Evolutionary conservation across 2,329 filamentous ascomycete genomes (phyloP), one percentile per base, ranked within the genome.

Genomic region (Ophiosphaerella korrae): DNA sequence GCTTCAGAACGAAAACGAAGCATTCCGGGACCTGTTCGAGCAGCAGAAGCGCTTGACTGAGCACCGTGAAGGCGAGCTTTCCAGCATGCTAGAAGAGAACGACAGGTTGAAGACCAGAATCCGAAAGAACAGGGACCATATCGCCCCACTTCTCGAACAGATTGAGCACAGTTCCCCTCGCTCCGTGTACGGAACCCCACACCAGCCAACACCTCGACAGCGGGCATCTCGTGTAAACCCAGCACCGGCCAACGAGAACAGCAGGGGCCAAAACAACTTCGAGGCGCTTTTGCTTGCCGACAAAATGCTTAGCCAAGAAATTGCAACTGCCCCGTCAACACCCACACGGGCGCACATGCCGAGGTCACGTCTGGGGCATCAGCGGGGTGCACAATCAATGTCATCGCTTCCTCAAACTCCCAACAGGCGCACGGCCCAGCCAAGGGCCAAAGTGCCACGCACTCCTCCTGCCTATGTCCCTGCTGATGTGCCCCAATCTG

Each of bases 401-500:
- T 95, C 92, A 0, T 94, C 92, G 1, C 78, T 96, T 5, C 91
- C 91, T 7, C 86, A 85, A 5, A 96, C 91, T 2, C 90, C 91
- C 8, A 77, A 78, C 37, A 81, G 84, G 12, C 74, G 61, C 35
- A 55, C 60, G 77, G 86, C 42, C 85, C 87, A 42, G 84, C 82
- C 60, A 77, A 89, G 69, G 74, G 66, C 72, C 33, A 68, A 89
- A 9, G 82, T 87, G 2, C 64, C 84, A 78, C 55, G 85, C 16
- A 76, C 74, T 32, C 74, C 74, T 2, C 72, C 70, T 7, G 62
- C 53, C 29, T 71, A 67, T 46, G 43, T 64, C 18, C 59, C 74
- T 50, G 51, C 66, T 60, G 59, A 58, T 39, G 58, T 66, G 52
- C 71, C 70, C 42, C 72, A 64, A 46, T 77, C 69, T 46, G 75